Conservation (phyloP, 2,329 filamentous ascomycete genomes). For the Penicillium sp. region DNA sequence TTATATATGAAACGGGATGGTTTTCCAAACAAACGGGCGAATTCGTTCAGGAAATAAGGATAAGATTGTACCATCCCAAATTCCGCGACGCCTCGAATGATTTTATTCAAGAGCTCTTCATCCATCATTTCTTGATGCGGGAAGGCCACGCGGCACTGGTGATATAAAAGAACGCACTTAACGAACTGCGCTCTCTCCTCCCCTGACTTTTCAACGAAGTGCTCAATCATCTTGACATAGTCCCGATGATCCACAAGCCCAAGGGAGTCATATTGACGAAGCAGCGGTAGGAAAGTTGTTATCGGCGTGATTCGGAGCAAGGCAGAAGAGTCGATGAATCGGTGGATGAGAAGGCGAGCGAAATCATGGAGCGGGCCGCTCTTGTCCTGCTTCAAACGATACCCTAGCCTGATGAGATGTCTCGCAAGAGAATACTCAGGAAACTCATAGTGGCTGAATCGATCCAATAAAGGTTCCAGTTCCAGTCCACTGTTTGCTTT, state of each 20-base stretch:
- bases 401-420: not conserved
- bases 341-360: not conserved
- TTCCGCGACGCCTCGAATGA: slow-evolving; percentile 27
- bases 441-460: not conserved
- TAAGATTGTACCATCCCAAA: slow-evolving; percentile 38
- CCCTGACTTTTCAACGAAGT: slow-evolving; percentile 29
- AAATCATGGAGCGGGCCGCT: not conserved
- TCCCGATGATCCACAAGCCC: slow-evolving; percentile 24
- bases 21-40: slow-evolving; percentile 31
- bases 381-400: not conserved
- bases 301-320: not conserved
- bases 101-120: slow-evolving; percentile 19
- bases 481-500: not conserved
- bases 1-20: slow-evolving; percentile 36
- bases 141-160: slow-evolving; percentile 38
- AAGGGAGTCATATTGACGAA: slow-evolving; percentile 26
- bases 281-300: slow-evolving; percentile 22
- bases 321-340: not conserved
- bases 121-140: slow-evolving; percentile 19
- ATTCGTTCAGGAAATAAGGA: slow-evolving; percentile 43
- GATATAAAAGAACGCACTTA: slow-evolving; percentile 40
- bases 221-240: slow-evolving; percentile 23
- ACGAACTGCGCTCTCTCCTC: slow-evolving; percentile 25
- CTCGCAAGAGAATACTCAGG: not conserved
- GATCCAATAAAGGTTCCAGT: not conserved